phyloP scores from a whole-genome alignment of 805 yeast species.

The Priceomyces castillae region DNA sequence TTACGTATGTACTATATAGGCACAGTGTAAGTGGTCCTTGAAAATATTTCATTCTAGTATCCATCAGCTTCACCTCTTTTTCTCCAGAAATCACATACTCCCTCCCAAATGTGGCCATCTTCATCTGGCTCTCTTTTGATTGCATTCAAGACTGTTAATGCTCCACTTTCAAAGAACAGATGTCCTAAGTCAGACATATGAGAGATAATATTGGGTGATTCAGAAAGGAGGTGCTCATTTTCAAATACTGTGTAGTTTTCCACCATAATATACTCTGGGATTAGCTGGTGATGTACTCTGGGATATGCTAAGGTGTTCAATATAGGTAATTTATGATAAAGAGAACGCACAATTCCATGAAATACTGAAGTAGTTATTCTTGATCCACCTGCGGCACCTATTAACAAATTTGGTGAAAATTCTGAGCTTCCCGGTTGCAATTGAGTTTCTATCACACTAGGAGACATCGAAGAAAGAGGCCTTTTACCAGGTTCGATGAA shows the following conservation, averaged over 20 bases:
- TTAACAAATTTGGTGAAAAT: constrained; percentile 53
- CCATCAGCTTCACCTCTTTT: constrained; percentile 76
- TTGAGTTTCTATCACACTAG: constrained; percentile 58
- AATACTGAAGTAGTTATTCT: constrained; percentile 79
- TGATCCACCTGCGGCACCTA: constrained; percentile 96
- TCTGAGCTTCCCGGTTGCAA: constrained; percentile 25
- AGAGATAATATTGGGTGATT: constrained; percentile 37
- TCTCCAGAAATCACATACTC: constrained; percentile 90
- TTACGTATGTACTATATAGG: too few relatives aligned
- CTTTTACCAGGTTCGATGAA: constrained; percentile 72
- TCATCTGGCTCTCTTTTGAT: constrained; percentile 52
- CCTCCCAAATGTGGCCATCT: constrained; percentile 47
- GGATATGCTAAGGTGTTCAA: constrained; percentile 76
- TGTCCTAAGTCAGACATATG: constrained; percentile 43
- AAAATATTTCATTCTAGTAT: constrained; percentile 29
- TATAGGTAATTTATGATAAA: constrained; percentile 56
- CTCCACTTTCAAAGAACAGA: constrained; percentile 30
- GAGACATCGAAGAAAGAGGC: constrained; percentile 82
- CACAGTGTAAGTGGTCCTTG: too few relatives aligned
- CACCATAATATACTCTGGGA: constrained; percentile 65
- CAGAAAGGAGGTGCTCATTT: constrained; percentile 29
- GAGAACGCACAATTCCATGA: constrained; percentile 70
- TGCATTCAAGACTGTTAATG: constrained; percentile 43
- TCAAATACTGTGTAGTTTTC: constrained; percentile 51
- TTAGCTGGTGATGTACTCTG: constrained; percentile 82